Evolutionary conservation across 129 eudicot genomes (phyloP), one percentile per base, ranked within the genome.

Genomic region (Centrapalus pauciflorus): DNA sequence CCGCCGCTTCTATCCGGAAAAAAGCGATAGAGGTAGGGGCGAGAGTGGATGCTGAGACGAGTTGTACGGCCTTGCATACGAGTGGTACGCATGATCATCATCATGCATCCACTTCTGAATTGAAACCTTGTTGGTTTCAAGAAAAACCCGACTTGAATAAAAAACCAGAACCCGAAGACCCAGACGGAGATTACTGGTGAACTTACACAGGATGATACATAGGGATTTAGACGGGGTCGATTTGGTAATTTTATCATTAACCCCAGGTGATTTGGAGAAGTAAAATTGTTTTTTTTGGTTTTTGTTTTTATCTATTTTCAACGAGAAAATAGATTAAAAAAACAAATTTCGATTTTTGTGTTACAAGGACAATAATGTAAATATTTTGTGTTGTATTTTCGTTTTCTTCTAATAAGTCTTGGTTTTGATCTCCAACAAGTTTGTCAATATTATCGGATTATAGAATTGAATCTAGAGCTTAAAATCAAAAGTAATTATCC

Each of bases 121-220:
- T 77, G 75, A 79, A 82, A 52, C 50, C 86, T 23, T 72, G 82
- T 69, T 85, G 89, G 96, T 74, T 71, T 64, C 82, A 83, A 16
- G 81, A 80, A 64, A 85, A 77, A 70, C 88, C 89, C 70, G 98
- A 93, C 71, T 79, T 93, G 83, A 93, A 93, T 72, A 40, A 75
- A 74, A 77, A 76, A 41, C 96, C 96, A 52, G 79, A 90, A 77
- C 95, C 96, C 50, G 98, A 93, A 41, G 84, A 81, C 69, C 81
- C 82, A 12, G 89, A 75, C 43, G 81, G 64, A 21, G 84, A 84
- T 29, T 61, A 72, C 30, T 84, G 72, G 69, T 43, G 68, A 72
- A 56, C 11, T 23, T 14, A 23, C 2, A 32, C 11, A n/a, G n/a
- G n/a, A 16, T 30, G 5, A 51, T 13, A 11, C 2, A 20, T 26